These are phyloP conservation scores for Vanderwaltozyma verrucispora DNA, from an alignment of 805 yeast genomes.

Conservation along the genomic window DNA sequence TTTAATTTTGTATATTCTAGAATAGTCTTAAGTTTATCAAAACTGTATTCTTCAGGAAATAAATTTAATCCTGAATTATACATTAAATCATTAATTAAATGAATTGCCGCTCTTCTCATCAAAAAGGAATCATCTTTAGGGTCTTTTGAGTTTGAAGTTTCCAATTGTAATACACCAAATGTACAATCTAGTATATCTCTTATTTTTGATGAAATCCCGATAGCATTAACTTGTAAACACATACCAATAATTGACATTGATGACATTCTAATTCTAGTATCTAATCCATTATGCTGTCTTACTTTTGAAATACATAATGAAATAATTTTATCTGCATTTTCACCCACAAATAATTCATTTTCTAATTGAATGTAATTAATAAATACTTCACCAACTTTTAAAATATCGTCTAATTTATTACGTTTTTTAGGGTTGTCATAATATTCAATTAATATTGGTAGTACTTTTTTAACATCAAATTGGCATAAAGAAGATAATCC, in stretches of 20 bases:
- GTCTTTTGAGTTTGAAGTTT: conserved; percentile 24
- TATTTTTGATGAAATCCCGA: conserved; percentile 38
- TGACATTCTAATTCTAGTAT: conserved; percentile 67
- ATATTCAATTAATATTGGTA: conserved; percentile 31
- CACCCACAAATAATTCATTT: conserved; percentile 40
- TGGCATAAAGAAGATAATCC: conserved; percentile 57
- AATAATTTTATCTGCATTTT: conserved; percentile 34
- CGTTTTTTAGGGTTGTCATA: conserved; percentile 29
- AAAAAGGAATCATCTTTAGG: conserved; percentile 25
- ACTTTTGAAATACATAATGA: conserved; percentile 35
- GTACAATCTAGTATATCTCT: conserved; percentile 63
- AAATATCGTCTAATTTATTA: conserved; percentile 48
- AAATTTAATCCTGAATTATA: conserved; percentile 37
- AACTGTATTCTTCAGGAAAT: conserved; percentile 39
- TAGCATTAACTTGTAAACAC: conserved; percentile 48
- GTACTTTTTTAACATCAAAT: conserved; percentile 29
- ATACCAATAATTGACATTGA: conserved; percentile 78
- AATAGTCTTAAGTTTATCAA: conserved; percentile 31
- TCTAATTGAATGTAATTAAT: conserved; percentile 43
- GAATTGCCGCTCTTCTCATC: conserved; percentile 68
- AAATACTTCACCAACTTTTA: conserved; percentile 77
- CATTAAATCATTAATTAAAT: conserved; percentile 52
- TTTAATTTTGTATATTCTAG: conserved; percentile 37
- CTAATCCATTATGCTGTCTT: conserved; percentile 30
- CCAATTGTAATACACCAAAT: conserved; percentile 57